Percentiles rank a stretch among this genome's conserved stretches.
phyloP scores from a whole-genome alignment of 129 eudicot genomes.

The Lactuca sativa region DNA sequence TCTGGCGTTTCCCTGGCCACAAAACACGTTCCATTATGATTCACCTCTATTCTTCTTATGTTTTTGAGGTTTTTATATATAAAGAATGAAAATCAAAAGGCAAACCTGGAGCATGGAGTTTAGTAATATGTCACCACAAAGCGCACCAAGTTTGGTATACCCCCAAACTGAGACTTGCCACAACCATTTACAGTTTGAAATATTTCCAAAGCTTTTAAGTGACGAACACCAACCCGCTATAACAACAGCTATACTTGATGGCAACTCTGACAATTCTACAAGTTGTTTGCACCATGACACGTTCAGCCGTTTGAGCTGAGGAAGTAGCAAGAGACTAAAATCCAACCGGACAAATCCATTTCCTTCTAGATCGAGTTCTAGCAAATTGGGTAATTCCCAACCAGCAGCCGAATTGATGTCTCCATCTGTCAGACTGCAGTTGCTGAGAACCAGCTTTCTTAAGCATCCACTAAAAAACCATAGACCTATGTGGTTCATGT shows the following conservation, averaged over 20 bases:
- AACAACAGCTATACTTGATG: background rate
- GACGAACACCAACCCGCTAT: background rate
- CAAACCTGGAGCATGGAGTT: slow-evolving; percentile 8
- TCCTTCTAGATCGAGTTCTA: background rate
- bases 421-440: too few relatives aligned
- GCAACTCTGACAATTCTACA: background rate
- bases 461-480: too few relatives aligned
- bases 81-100: background rate
- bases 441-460: too few relatives aligned
- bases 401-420: too few relatives aligned
- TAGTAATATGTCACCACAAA: background rate
- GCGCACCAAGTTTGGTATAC: too few relatives aligned
- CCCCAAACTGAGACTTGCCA: background rate
- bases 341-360: background rate
- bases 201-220: background rate
- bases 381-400: background rate
- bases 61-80: background rate
- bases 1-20: background rate
- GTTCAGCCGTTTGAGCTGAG: background rate
- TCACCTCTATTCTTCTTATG: background rate
- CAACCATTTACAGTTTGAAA: background rate
- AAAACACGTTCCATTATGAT: background rate
- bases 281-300: background rate
- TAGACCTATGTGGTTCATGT: too few relatives aligned
- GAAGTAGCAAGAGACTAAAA: background rate